Evolutionary conservation across 2,329 filamentous ascomycete genomes (phyloP), one percentile per base, ranked within the genome.

Genomic region (Verticillium klebahnii): DNA sequence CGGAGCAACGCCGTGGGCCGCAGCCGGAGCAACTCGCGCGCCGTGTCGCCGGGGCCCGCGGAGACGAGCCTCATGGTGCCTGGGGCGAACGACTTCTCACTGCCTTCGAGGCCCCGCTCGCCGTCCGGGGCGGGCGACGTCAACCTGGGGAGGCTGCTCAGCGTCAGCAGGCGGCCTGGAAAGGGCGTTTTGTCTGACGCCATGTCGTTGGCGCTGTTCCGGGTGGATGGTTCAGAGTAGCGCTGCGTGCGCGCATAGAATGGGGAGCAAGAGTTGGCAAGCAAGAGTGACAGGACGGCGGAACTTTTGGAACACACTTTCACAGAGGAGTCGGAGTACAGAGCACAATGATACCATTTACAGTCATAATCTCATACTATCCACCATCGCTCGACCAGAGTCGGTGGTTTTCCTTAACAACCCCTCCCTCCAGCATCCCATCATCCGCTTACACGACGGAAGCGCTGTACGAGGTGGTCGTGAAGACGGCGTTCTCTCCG

Each of bases 401-500:
- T 7, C 19, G 8, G 11, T 23, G 45, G 12, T 9, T 5, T 19
- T 6, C 1, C 17, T 19, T 14, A 12, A 32, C 23, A 56, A 1
- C 31, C 50, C 19, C 2, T 19, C 8, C 17, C 40, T 15, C 2
- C 40, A 3, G 15, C 11, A 11, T 5, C 12, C 23, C 12, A n/a
- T 14, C 15, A 32, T 14, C 15, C 32, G n/a, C 23, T 57, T 56
- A 64, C 14, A 39, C 17, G 29, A 65, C 62, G 17, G 59, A 61
- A 5, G 57, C 62, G 7, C 56, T 58, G 52, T 65, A 65, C n/a
- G 63, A 52, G 29, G 39, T 56, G 19, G 64, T 65, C 14, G 66
- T 66, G 62, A 70, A 69, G 23, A 65, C 61, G 31, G 65, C 68
- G 58, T 80, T 74, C 45, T 66, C 76, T 61, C 83, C 84, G 63